Evolutionary conservation across 139 green algal genomes (phyloP).

Genomic region (Chlorella sp.): DNA sequence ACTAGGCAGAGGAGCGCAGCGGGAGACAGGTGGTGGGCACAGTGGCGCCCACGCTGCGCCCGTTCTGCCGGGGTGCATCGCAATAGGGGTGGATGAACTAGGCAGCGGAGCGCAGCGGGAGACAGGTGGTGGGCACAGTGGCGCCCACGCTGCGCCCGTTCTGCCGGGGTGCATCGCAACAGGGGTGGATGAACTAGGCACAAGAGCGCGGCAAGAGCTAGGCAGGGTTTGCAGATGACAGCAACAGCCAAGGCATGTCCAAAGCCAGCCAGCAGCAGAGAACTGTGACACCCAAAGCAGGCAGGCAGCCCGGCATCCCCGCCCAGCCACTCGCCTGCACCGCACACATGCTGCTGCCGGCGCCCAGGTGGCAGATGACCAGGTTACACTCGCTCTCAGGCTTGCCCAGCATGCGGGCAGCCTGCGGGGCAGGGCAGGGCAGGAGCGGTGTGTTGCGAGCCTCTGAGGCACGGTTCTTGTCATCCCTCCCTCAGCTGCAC

Average conservation of each 20-base stretch:
- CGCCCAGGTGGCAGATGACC: constrained; percentile 45
- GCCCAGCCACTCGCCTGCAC: constrained; percentile 52
- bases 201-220: too few relatives aligned
- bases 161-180: constrained; percentile 25
- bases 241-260: too few relatives aligned
- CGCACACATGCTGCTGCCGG: constrained; percentile 80
- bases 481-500: background rate
- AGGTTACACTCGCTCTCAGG: constrained; percentile 36
- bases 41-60: constrained; percentile 39
- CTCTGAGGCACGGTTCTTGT: background rate
- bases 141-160: constrained; percentile 40
- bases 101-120: background rate
- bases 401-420: constrained; percentile 65
- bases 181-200: too few relatives aligned
- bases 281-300: too few relatives aligned
- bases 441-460: background rate
- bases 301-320: too few relatives aligned
- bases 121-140: constrained; percentile 40
- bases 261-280: too few relatives aligned
- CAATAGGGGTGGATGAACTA: too few relatives aligned
- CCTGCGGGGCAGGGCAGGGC: background rate
- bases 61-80: constrained; percentile 39
- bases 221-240: too few relatives aligned
- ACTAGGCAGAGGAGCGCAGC: too few relatives aligned
- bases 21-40: constrained; percentile 37